A percentile compares a stretch with the other conserved stretches of the same genome.
These are phyloP conservation scores for Physcomitrellopsis africana DNA, from an alignment of 225 moss, liverwort and hornwort species.

Conservation along the genomic window DNA sequence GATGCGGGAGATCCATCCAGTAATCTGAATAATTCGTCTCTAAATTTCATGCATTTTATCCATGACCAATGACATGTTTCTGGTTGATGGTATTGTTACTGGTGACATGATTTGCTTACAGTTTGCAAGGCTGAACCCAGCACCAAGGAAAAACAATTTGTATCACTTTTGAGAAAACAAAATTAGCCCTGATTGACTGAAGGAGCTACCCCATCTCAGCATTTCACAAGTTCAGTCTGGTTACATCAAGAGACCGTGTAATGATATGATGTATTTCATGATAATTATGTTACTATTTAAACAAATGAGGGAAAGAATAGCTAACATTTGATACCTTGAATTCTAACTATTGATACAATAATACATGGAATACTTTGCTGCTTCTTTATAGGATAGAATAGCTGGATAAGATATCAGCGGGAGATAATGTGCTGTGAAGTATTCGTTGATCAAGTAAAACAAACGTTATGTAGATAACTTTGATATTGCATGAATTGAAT, in stretches of 20 bases:
- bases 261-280: no score
- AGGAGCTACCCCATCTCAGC: no score
- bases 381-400: not conserved
- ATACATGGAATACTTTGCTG: not conserved
- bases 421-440: not conserved
- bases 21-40: not conserved
- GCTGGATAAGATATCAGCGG: not conserved
- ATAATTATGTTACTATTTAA: no score
- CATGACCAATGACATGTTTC: not conserved
- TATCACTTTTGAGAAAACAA: no score
- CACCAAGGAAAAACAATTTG: not conserved
- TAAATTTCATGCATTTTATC: not conserved
- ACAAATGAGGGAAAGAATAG: no score
- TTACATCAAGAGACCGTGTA: no score
- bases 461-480: no score
- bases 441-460: not conserved
- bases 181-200: no score
- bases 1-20: not conserved
- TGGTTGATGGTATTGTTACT: not conserved
- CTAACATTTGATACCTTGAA: no score
- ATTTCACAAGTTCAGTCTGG: no score
- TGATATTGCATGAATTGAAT: no score
- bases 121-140: not conserved
- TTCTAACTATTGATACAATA: not conserved
- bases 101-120: not conserved